phyloP scores from a whole-genome alignment of 768 basidiomycete genomes.

The Suillus plorans region DNA sequence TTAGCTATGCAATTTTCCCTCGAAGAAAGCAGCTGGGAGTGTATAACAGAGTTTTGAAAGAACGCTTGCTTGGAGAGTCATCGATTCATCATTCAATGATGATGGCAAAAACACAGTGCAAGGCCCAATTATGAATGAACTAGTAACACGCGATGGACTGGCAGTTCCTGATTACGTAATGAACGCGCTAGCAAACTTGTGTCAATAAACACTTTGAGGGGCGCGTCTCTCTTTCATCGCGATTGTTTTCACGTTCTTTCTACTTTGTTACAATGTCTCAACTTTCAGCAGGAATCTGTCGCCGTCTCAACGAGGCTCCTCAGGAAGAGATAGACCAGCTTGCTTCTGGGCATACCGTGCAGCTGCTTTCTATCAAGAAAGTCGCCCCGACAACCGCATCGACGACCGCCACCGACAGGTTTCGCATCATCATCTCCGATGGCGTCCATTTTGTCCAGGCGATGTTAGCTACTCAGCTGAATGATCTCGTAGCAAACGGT shows the following conservation, averaged over 20 bases:
- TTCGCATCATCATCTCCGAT: slow-evolving; percentile 87
- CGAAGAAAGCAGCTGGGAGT: too few relatives aligned
- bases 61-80: not conserved
- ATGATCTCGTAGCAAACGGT: slow-evolving; percentile 65
- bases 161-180: slow-evolving; percentile 6
- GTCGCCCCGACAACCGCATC: slow-evolving; percentile 43
- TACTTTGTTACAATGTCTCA: slow-evolving; percentile 36
- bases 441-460: slow-evolving; percentile 84
- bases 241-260: not conserved
- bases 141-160: too few relatives aligned
- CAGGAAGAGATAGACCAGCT: slow-evolving; percentile 27
- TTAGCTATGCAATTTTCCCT: too few relatives aligned
- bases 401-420: slow-evolving; percentile 48
- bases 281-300: slow-evolving; percentile 60
- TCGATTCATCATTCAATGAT: not conserved
- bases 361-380: slow-evolving; percentile 83
- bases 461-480: slow-evolving; percentile 94
- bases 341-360: slow-evolving; percentile 52
- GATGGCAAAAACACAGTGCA: not conserved
- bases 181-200: slow-evolving; percentile 11
- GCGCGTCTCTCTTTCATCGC: not conserved
- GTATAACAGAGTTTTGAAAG: too few relatives aligned
- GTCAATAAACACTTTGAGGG: slow-evolving; percentile 7
- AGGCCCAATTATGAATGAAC: not conserved
- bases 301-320: slow-evolving; percentile 44